Evolutionary conservation across 768 basidiomycete species (phyloP), one percentile per base, ranked within the genome.

Genomic region (Lactarius hengduanensis): DNA sequence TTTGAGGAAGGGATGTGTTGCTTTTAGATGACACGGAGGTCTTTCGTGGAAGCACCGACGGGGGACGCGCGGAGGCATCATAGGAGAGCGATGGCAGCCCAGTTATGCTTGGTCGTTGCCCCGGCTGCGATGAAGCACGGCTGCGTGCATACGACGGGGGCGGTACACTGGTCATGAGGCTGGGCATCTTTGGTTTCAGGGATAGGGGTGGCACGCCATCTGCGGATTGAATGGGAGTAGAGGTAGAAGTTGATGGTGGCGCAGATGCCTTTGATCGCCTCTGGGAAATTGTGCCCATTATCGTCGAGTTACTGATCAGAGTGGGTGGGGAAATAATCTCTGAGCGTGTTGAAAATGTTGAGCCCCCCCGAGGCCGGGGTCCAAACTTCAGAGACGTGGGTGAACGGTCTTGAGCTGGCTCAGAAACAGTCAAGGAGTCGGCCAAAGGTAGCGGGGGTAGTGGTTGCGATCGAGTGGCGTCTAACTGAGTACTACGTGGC

Each of bases 111-210:
- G 90, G 89, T 63, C 89, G 80, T 64, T 89, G 83, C 32, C 86
- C 88, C 53, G 92, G 90, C 69, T 93, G 92, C 45, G 92, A 92
- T 15, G 84, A 85, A 41, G 92, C 89, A 57, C 92, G 84, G 64
- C 73, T 82, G 65, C 92, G 83, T 26, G 77, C 77, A 0, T 71
- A 66, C 9, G 40, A n/a, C 13, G 50, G 40, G 10, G 60, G 61
- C 11, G 57, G 32, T 22, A 59, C 22, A 28, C 55, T 63, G 9
- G 65, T 9, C 15, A 56, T 61, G 32, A 62, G 57, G 9, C 76
- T 77, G 22, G 80, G 77, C 15, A 74, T 57, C 20, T 74, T 77
- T 36, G 81, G 77, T 54, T 79, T 80, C 26, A 75, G 76, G 7
- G 80, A 73, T 38, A 75, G 70, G 64, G 69, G 71, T 57, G 70